Conservation (phyloP, 2,329 filamentous ascomycete genomes). For the Zymoseptoria ardabiliae region DNA sequence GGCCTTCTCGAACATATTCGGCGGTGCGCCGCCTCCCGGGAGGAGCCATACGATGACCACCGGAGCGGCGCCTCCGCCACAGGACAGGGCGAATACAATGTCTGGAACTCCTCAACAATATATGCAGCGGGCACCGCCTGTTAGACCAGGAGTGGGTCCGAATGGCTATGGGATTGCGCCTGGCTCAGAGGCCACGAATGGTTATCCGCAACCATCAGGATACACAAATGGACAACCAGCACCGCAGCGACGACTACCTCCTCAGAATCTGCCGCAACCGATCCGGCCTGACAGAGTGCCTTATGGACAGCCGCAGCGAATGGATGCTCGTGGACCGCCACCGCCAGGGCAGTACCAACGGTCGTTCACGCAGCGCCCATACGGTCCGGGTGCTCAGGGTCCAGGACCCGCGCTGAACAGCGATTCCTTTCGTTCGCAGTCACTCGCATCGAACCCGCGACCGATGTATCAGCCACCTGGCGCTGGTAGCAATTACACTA, state of each 20-base stretch:
- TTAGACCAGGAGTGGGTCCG: conserved; percentile 37
- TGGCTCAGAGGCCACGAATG: conserved; percentile 25
- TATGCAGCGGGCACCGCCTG: conserved; percentile 55
- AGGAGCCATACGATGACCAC: conserved; percentile 95
- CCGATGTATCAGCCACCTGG: conserved; percentile 63
- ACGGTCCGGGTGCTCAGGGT: conserved; percentile 11
- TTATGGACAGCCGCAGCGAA: conserved; percentile 65
- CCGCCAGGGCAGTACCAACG: conserved; percentile 41
- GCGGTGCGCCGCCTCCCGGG: conserved; percentile 73
- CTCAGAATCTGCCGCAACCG: conserved; percentile 54
- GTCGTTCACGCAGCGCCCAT: conserved; percentile 27
- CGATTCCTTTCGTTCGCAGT: conserved; percentile 87
- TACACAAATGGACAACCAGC: conserved; percentile 28
- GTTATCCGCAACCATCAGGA: conserved; percentile 22
- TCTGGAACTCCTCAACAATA: conserved; percentile 43
- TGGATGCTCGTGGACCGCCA: conserved; percentile 52
- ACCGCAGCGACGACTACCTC: conserved; percentile 35
- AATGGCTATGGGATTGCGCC: conserved; percentile 34
- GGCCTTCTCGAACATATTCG: conserved; percentile 94
- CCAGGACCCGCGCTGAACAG: conserved; percentile 62
- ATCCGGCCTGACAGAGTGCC: conserved; percentile 57
- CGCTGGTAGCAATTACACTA: conserved; percentile 50
- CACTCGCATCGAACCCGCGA: conserved; percentile 69
- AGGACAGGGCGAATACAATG: conserved; percentile 69
- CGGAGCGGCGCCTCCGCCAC: conserved; percentile 54